Percentiles rank a stretch among this genome's conserved stretches.
phyloP scores from a whole-genome alignment of 2,329 filamentous ascomycete genomes.

The Trichoderma harzianum region DNA sequence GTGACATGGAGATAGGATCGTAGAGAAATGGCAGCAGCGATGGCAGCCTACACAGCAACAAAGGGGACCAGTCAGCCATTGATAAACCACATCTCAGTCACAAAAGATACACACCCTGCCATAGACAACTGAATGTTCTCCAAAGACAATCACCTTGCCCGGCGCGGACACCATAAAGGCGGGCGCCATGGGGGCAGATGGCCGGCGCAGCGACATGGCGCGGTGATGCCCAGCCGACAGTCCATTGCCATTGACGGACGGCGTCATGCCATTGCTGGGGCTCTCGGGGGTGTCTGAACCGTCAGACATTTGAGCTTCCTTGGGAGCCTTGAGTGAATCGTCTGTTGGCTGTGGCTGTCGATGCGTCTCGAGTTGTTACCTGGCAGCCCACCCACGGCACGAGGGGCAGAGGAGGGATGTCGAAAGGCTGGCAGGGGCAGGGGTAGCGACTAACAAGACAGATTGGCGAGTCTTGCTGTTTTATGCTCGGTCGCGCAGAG shows the following conservation, averaged over 20 bases:
- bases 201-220: constrained; percentile 49
- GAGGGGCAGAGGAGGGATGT: background rate
- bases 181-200: constrained; percentile 69
- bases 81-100: background rate
- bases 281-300: constrained; percentile 26
- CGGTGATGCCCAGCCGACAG: constrained; percentile 28
- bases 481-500: background rate
- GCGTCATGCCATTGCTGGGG: constrained; percentile 25
- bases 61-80: background rate
- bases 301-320: constrained; percentile 15
- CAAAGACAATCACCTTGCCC: constrained; percentile 97
- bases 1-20: constrained; percentile 96
- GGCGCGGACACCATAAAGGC: constrained; percentile 97
- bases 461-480: background rate
- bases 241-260: constrained; percentile 21
- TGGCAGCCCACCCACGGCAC: background rate
- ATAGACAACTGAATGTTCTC: constrained; percentile 96
- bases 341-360: background rate
- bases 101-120: constrained; percentile 64
- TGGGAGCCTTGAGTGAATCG: background rate
- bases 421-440: background rate
- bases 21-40: constrained; percentile 91
- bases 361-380: background rate
- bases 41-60: constrained; percentile 61
- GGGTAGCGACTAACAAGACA: background rate